Percentiles rank a stretch among this genome's conserved stretches.
phyloP scores from a whole-genome alignment of 2,329 filamentous ascomycete genomes.

The Thielaviopsis musarum region DNA sequence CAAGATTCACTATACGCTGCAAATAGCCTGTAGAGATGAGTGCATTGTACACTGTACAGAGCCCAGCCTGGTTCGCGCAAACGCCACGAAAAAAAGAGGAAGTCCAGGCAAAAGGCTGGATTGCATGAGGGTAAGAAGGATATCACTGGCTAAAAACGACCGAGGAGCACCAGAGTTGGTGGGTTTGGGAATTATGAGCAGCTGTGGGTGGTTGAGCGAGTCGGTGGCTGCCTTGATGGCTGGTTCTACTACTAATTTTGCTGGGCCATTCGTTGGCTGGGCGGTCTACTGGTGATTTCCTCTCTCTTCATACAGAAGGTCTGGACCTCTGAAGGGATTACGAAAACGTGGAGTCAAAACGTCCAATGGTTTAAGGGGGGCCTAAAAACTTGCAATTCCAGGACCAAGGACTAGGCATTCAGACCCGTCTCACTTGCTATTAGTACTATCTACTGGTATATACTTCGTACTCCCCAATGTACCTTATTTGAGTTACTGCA shows the following conservation, averaged over 20 bases:
- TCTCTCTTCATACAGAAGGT: background rate
- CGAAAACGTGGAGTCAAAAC: background rate
- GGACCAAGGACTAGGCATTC: background rate
- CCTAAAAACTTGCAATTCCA: background rate
- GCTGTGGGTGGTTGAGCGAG: background rate
- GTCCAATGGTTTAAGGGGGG: background rate
- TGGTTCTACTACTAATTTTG: too few species aligned
- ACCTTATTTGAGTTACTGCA: background rate
- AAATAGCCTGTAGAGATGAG: too few species aligned
- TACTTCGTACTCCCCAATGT: background rate
- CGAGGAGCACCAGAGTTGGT: background rate
- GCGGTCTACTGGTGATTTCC: background rate
- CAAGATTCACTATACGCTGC: too few species aligned
- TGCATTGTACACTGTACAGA: too few species aligned
- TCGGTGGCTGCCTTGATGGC: background rate
- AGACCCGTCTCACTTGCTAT: background rate
- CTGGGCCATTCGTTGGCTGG: background rate
- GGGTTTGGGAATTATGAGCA: background rate
- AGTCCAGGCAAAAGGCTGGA: too few species aligned
- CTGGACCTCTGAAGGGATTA: background rate
- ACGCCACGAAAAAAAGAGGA: background rate
- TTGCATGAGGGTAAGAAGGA: too few species aligned
- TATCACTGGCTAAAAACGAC: too few species aligned
- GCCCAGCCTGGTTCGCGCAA: too few species aligned
- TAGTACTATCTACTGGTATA: too few species aligned